phyloP scores from a whole-genome alignment of 768 basidiomycete genomes.

The Leccinellum luteum region DNA sequence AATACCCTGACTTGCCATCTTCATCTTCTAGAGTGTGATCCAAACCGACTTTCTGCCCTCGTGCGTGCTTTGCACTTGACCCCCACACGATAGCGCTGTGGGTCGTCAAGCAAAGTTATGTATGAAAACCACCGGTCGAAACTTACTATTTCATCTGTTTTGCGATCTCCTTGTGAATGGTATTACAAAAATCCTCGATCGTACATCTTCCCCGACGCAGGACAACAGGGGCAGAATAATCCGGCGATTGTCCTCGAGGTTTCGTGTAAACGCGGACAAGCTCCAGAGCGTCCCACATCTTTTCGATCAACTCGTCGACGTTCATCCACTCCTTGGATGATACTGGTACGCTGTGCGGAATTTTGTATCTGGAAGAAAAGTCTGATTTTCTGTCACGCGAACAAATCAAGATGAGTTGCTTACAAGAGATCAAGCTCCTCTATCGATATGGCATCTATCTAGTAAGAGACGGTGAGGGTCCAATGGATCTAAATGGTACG shows the following conservation, averaged over 20 bases:
- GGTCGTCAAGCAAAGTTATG: neutral
- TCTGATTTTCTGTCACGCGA: neutral
- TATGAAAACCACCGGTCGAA: neutral
- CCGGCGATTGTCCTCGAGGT: constrained; percentile 86
- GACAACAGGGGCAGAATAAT: constrained; percentile 90
- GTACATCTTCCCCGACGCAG: constrained; percentile 60
- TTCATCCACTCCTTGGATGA: constrained; percentile 96
- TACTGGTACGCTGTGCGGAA: constrained; percentile 92
- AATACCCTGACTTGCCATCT: constrained; percentile 55
- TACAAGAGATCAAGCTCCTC: constrained; percentile 93
- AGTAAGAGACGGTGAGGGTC: constrained; percentile 5
- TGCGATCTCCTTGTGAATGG: constrained; percentile 96
- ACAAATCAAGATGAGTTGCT: constrained; percentile 22
- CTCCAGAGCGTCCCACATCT: constrained; percentile 92
- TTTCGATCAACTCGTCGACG: constrained; percentile 88
- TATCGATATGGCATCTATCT: constrained; percentile 98
- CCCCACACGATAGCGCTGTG: constrained; percentile 90
- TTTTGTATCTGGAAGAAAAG: constrained; percentile 65
- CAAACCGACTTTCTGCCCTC: constrained; percentile 93
- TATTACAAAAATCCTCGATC: constrained; percentile 87
- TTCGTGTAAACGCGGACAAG: constrained; percentile 97
- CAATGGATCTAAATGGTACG: neutral
- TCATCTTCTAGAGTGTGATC: constrained; percentile 88
- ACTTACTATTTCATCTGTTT: constrained; percentile 96
- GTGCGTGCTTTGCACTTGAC: constrained; percentile 92